A percentile compares a stretch with the other conserved stretches of the same genome.
Conservation (phyloP, 2,329 filamentous ascomycete species). For the Pseudogymnoascus sp. region DNA sequence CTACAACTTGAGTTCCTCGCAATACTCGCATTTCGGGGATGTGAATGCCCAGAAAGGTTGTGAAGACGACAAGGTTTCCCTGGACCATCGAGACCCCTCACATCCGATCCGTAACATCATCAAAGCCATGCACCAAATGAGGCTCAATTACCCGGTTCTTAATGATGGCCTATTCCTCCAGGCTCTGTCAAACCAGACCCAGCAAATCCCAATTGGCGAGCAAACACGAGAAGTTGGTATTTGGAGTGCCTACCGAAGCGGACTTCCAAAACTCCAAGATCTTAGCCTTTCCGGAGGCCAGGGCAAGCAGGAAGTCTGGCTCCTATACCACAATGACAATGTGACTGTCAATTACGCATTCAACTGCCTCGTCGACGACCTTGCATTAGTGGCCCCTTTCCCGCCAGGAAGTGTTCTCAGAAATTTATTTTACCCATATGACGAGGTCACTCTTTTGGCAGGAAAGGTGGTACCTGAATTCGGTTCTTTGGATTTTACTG, state of each 20-base stretch:
- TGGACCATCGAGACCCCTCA: slow-evolving; percentile 55
- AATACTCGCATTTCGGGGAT: slow-evolving; percentile 51
- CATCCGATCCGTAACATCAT: slow-evolving; percentile 52
- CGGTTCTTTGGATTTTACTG: neutral
- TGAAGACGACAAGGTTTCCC: slow-evolving; percentile 45
- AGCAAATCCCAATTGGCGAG: slow-evolving; percentile 42
- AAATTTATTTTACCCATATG: slow-evolving; percentile 53
- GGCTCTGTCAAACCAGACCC: slow-evolving; percentile 48
- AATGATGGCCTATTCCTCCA: slow-evolving; percentile 50
- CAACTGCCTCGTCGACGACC: slow-evolving; percentile 40
- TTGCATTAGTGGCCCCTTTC: slow-evolving; percentile 46
- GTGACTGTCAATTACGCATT: slow-evolving; percentile 43
- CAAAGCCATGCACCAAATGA: slow-evolving; percentile 53
- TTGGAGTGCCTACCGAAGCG: slow-evolving; percentile 49
- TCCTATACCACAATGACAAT: slow-evolving; percentile 37
- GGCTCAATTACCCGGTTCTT: slow-evolving; percentile 45
- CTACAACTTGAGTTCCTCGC: slow-evolving; percentile 45
- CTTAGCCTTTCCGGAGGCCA: slow-evolving; percentile 40
- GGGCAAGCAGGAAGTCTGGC: slow-evolving; percentile 35
- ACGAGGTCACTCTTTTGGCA: slow-evolving; percentile 39
- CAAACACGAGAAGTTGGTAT: slow-evolving; percentile 48
- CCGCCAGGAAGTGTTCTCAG: slow-evolving; percentile 44
- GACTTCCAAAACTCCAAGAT: slow-evolving; percentile 38
- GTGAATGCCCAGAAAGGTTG: slow-evolving; percentile 46
- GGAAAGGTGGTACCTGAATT: neutral